phyloP scores from a whole-genome alignment of 1,284 basidiomycete genomes.

The Moniliella sp. region DNA sequence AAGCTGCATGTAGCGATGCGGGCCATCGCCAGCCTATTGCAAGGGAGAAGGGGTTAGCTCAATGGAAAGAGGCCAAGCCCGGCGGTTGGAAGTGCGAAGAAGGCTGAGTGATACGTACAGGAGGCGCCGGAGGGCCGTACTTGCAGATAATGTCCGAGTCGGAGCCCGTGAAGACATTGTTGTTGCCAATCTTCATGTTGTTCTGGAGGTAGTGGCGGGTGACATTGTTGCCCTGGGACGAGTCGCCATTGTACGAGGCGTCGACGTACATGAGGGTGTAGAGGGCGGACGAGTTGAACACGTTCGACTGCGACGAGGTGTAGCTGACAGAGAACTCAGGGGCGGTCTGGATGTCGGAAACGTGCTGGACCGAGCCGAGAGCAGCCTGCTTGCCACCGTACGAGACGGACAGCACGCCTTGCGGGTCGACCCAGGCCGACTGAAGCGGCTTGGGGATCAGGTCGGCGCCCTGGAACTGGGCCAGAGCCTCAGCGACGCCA shows the following conservation, averaged over 20 bases:
- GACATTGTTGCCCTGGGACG: slow-evolving; percentile 1
- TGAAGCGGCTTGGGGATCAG: slow-evolving; percentile 1
- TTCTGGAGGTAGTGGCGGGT: not conserved
- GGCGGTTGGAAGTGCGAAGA: too few species aligned
- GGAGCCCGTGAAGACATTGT: not conserved
- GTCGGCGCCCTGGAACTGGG: not conserved
- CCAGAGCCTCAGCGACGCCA: slow-evolving; percentile 1
- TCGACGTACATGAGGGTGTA: slow-evolving; percentile 1
- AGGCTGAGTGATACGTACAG: not conserved
- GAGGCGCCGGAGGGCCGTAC: not conserved
- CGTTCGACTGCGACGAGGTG: not conserved
- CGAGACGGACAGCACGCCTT: slow-evolving; percentile 1
- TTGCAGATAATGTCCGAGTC: not conserved
- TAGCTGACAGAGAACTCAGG: slow-evolving; percentile 1
- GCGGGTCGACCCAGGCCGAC: not conserved
- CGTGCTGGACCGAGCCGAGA: not conserved
- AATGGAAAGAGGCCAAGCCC: too few species aligned
- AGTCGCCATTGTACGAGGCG: not conserved
- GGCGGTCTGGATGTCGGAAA: not conserved
- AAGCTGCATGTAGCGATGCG: slow-evolving; percentile 19
- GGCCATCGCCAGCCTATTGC: slow-evolving; percentile 6
- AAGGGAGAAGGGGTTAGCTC: not conserved
- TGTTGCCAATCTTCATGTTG: too few species aligned
- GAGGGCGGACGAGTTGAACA: not conserved
- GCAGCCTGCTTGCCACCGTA: not conserved